These are phyloP conservation scores for Lachnellula willkommii DNA, from an alignment of 2,329 filamentous ascomycete genomes.

Conservation along the genomic window DNA sequence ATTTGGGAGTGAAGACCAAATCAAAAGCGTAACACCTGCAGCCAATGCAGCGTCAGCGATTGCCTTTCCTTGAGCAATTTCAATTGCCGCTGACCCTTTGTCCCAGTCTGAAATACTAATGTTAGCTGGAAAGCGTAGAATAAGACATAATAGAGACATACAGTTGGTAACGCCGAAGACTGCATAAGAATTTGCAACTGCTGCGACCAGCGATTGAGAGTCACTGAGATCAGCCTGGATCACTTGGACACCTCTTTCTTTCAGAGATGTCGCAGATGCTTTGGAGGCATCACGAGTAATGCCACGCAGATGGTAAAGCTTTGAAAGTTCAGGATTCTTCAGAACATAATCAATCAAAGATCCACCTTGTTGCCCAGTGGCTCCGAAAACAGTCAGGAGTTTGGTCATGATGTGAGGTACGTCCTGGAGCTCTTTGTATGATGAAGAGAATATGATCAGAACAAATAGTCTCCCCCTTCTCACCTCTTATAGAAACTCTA, in stretches of 20 bases:
- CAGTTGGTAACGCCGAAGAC: conserved; percentile 44
- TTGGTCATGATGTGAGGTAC: conserved; percentile 19
- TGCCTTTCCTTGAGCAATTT: conserved; percentile 35
- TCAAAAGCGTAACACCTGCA: conserved; percentile 36
- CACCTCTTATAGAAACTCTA: too few species aligned
- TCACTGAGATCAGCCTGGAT: conserved; percentile 40
- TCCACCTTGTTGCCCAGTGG: conserved; percentile 48
- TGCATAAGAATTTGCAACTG: conserved; percentile 41
- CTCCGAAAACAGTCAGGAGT: conserved; percentile 44
- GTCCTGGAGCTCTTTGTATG: background rate
- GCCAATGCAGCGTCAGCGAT: conserved; percentile 38
- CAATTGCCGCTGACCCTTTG: background rate
- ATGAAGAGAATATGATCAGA: too few species aligned
- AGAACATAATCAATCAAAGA: conserved; percentile 43
- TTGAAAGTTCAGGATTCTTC: conserved; percentile 39
- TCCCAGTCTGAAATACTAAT: background rate
- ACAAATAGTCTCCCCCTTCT: too few species aligned
- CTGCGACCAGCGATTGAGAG: conserved; percentile 38
- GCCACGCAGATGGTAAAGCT: conserved; percentile 44
- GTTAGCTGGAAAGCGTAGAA: too few species aligned
- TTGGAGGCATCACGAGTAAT: conserved; percentile 34
- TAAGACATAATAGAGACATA: conserved; percentile 30
- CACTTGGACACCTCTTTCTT: conserved; percentile 33
- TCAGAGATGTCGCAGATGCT: conserved; percentile 30
- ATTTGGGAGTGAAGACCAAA: conserved; percentile 40